Evolutionary conservation across 768 basidiomycete genomes (phyloP).

Genomic region (Ephemerocybe angulata): DNA sequence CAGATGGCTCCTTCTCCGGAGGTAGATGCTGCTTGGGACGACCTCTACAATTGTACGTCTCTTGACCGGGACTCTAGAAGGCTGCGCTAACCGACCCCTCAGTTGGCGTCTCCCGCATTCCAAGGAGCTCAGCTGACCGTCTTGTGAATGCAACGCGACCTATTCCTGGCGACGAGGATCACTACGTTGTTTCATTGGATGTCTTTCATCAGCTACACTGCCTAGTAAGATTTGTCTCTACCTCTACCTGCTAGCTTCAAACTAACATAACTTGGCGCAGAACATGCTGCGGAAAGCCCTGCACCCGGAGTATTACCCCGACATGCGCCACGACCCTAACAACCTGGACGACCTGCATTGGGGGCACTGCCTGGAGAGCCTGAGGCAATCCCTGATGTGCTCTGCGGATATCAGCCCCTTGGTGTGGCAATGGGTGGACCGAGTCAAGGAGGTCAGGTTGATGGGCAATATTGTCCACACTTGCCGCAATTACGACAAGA

Average conservation of each 20-base stretch:
- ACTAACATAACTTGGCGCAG: neutral
- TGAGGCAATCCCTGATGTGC: conserved; percentile 24
- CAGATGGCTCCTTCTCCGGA: conserved; percentile 16
- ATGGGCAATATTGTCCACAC: conserved; percentile 22
- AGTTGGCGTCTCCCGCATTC: conserved; percentile 17
- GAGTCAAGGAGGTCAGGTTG: conserved; percentile 14
- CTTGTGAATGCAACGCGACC: conserved; percentile 20
- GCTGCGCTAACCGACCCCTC: neutral
- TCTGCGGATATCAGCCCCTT: conserved; percentile 20
- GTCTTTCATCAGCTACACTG: conserved; percentile 26
- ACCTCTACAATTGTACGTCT: conserved; percentile 15
- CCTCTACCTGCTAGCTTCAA: neutral
- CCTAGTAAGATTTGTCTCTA: conserved; percentile 16
- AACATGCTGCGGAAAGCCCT: conserved; percentile 20
- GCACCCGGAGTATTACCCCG: conserved; percentile 17
- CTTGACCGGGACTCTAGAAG: neutral
- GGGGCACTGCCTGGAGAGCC: conserved; percentile 22
- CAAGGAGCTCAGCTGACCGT: conserved; percentile 17
- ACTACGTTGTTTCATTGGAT: conserved; percentile 20
- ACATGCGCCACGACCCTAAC: neutral
- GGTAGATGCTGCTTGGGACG: conserved; percentile 23
- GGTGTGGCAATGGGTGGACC: conserved; percentile 26
- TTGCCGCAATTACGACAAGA: conserved; percentile 25
- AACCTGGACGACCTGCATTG: neutral
- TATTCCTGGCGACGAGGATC: conserved; percentile 20